Evolutionary conservation across 129 eudicot genomes (phyloP).

Genomic region (Lactuca sativa): DNA sequence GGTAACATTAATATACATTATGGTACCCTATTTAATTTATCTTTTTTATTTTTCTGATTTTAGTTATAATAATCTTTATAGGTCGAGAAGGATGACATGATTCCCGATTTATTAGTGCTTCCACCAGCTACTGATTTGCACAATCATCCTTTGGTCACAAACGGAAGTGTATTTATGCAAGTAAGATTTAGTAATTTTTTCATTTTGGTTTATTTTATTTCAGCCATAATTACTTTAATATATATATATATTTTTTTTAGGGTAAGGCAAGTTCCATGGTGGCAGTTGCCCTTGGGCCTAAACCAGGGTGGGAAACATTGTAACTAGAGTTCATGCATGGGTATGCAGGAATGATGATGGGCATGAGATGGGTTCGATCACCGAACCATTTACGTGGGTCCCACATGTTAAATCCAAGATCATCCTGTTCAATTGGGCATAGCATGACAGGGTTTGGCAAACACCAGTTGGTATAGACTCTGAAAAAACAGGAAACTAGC

Average conservation of each 20-base stretch:
- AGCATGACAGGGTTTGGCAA: constrained; percentile 52
- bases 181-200: background rate
- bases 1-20: background rate
- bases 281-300: no score
- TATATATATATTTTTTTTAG: no score
- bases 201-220: no score
- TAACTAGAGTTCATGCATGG: constrained; percentile 50
- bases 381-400: constrained; percentile 29
- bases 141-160: no score
- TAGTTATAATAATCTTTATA: no score
- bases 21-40: constrained; percentile 34
- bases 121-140: no score
- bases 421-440: constrained; percentile 41
- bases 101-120: no score
- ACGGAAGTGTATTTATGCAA: no score
- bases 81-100: no score
- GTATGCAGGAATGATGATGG: constrained; percentile 41
- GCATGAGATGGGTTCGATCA: constrained; percentile 44
- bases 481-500: constrained; percentile 49
- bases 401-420: constrained; percentile 40
- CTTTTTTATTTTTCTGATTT: no score
- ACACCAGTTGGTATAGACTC: constrained; percentile 45
- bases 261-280: no score
- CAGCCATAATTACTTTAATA: no score
- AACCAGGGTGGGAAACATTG: constrained; percentile 29